Base-by-base conservation (phyloP, 2,329 filamentous ascomycete species). In the Amylocarpus encephaloides region DNA sequence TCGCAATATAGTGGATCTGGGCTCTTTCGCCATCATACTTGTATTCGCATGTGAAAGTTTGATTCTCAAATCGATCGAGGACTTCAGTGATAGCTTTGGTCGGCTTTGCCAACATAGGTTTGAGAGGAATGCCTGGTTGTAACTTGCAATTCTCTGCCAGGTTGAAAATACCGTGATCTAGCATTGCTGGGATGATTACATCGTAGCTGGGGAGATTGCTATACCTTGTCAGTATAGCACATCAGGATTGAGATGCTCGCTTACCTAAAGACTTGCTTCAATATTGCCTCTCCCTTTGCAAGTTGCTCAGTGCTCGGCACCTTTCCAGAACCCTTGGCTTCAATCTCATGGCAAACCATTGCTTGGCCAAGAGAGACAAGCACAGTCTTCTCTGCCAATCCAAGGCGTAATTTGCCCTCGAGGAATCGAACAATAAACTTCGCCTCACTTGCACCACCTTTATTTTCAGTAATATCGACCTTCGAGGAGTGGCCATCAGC, bases 11-110 rank as follows among this genome's bases (percentile, higher is more conserved):
- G 67, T 98, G 93, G 45, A 98, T 97, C 66, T 98, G 93, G n/a
- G 93, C 93, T 65, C 93, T 79, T 69, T 98, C 93, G 43, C 93
- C 93, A 62, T 98, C 93, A 64, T 98, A 98, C 69, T 98, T 98
- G 76, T 95, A 98, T 67, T 98, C 93, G 71, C 93, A 98, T 1
- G 93, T 97, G 64, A 98, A 98, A 22, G 85, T 86, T 65, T 95
- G 93, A 56, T 87, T 83, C 66, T 97, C 93, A 59, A 98, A 98
- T 5, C 93, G 87, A 68, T 98, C 92, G 10, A 98, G 77, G 0
- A 98, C 93, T 70, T 98, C 93, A 1, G 91, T 95, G 62, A 98
- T 96, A 5, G 93, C 91, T 68, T 98, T 98, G 9, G 93, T 98
- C 2, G 93, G 93, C 64, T 97, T 97, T 16, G 93, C 93, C 72